phyloP scores from a whole-genome alignment of 108 stramenopile species.

The Discostella stelligeroides region DNA sequence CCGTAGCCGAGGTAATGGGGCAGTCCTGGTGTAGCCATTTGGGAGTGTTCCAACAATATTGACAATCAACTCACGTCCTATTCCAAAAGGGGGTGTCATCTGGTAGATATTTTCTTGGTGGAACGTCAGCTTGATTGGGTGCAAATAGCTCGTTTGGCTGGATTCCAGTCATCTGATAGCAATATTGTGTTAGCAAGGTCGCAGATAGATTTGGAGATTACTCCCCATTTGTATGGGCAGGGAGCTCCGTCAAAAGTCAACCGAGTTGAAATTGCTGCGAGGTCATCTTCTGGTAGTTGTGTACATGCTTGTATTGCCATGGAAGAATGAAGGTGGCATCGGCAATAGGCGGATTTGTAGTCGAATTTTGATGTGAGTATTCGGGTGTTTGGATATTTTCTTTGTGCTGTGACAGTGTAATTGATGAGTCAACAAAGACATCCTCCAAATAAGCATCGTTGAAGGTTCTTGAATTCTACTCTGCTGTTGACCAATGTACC shows the following conservation, averaged over 20 bases:
- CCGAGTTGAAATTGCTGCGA: neutral
- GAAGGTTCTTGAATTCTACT: neutral
- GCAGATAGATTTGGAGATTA: neutral
- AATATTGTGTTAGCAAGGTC: too few relatives aligned
- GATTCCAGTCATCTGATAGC: neutral
- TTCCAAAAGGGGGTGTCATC: neutral
- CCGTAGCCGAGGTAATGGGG: too few relatives aligned
- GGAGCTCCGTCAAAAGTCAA: neutral
- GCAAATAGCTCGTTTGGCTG: neutral
- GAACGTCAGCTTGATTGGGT: neutral
- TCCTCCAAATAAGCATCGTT: neutral
- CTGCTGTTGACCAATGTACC: too few relatives aligned
- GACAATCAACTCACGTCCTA: neutral
- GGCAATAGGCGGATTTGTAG: constrained; percentile 1
- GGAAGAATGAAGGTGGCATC: neutral
- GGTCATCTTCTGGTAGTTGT: neutral
- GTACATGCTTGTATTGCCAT: neutral
- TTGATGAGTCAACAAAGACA: neutral
- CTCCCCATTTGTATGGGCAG: neutral
- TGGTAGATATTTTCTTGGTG: neutral
- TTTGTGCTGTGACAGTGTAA: neutral
- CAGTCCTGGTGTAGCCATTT: too few relatives aligned
- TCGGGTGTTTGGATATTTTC: neutral
- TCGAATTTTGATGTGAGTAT: neutral
- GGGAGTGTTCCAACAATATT: too few relatives aligned